Evolutionary conservation across 1,284 basidiomycete genomes (phyloP).

Genomic region (Malassezia yamatoensis): DNA sequence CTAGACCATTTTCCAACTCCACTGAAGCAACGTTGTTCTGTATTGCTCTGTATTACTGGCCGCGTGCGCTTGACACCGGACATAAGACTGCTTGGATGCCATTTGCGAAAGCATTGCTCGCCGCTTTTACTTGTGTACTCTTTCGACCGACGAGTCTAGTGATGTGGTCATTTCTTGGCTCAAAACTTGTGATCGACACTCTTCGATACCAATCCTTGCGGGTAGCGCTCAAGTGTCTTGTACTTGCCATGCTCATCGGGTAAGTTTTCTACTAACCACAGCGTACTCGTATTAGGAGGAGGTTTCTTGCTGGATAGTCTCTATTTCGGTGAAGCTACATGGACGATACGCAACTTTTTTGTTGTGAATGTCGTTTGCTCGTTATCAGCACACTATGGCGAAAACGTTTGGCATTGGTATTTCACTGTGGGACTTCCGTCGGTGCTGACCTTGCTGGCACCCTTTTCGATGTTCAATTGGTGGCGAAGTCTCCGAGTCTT

Average conservation of each 20-base stretch:
- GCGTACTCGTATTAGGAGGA: constrained; percentile 44
- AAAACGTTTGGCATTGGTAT: constrained; percentile 77
- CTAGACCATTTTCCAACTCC: constrained; percentile 84
- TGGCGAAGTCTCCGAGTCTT: neutral
- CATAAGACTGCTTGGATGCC: neutral
- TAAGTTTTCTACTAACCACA: neutral
- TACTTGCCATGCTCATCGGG: neutral
- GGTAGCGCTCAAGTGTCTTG: too few relatives aligned
- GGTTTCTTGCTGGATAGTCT: constrained; percentile 52
- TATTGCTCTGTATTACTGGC: constrained; percentile 68
- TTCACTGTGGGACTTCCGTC: constrained; percentile 69
- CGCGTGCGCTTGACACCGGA: constrained; percentile 19
- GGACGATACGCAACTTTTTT: constrained; percentile 68
- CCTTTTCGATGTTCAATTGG: constrained; percentile 60
- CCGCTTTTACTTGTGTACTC: constrained; percentile 56
- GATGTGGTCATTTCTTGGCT: constrained; percentile 61
- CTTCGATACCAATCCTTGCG: too few relatives aligned
- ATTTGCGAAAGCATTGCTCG: neutral
- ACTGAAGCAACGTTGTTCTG: constrained; percentile 77
- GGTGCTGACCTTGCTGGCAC: constrained; percentile 66
- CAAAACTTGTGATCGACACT: neutral
- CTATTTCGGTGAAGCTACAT: constrained; percentile 57
- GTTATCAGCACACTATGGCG: constrained; percentile 89
- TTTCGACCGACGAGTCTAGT: constrained; percentile 76
- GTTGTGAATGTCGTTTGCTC: constrained; percentile 57